phyloP scores from a whole-genome alignment of 805 yeast species.

The Komagataella ulmi region DNA sequence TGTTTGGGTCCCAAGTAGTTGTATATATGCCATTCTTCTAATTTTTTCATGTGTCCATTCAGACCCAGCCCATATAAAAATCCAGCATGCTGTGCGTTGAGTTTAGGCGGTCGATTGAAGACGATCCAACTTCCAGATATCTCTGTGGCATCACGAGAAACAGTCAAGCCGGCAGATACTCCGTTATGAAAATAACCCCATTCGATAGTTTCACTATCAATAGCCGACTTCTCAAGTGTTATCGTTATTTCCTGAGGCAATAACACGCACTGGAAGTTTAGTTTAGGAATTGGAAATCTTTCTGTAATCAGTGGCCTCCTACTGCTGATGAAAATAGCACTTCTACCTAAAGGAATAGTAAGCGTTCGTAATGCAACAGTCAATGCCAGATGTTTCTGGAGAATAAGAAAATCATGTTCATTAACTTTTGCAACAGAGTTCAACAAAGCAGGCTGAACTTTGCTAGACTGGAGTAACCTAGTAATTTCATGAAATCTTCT shows the following conservation, averaged over 20 bases:
- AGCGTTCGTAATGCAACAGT: constrained; percentile 59
- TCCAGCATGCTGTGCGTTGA: constrained; percentile 86
- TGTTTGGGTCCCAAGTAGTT: constrained; percentile 87
- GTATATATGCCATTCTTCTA: constrained; percentile 96
- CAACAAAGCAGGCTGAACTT: constrained; percentile 39
- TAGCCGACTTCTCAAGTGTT: constrained; percentile 36
- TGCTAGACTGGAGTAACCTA: constrained; percentile 55
- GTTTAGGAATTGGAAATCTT: constrained; percentile 62
- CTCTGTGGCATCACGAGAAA: constrained; percentile 57
- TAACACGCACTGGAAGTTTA: constrained; percentile 56
- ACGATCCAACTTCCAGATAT: constrained; percentile 87
- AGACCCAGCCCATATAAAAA: constrained; percentile 85
- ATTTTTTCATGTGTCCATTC: constrained; percentile 68
- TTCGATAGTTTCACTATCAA: constrained; percentile 34
- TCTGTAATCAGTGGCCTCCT: constrained; percentile 75
- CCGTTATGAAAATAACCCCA: constrained; percentile 96
- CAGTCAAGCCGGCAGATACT: constrained; percentile 68
- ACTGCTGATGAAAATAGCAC: constrained; percentile 55
- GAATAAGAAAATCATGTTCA: constrained; percentile 42
- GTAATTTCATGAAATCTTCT: constrained; percentile 70
- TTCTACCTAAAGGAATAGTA: constrained; percentile 67
- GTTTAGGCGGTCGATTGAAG: constrained; percentile 60
- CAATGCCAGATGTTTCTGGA: constrained; percentile 45
- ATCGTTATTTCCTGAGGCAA: constrained; percentile 54
- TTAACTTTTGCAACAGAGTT: constrained; percentile 22